These are phyloP conservation scores for Aspergillus sp. DNA, from an alignment of 2,329 filamentous ascomycete genomes.

Conservation along the genomic window DNA sequence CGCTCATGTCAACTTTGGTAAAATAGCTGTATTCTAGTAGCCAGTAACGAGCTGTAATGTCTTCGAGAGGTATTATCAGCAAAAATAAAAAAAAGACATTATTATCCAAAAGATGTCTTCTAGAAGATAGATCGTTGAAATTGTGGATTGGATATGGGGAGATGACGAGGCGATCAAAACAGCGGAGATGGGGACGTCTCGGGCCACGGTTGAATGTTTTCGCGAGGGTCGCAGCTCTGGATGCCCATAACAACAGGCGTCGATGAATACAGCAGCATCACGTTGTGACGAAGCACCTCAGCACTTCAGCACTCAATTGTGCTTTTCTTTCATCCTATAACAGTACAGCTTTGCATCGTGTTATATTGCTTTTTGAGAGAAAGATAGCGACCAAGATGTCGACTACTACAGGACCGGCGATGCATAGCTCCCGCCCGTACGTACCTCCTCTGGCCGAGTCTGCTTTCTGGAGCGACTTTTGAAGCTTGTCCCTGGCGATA, in stretches of 20 bases:
- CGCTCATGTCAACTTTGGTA: too few relatives aligned
- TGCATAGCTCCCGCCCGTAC: slow-evolving; percentile 70
- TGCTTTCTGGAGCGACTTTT: not conserved
- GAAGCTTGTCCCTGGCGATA: not conserved
- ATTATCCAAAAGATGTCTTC: too few relatives aligned
- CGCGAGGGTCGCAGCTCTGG: slow-evolving; percentile 10
- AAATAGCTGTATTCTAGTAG: too few relatives aligned
- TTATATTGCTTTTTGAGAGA: not conserved
- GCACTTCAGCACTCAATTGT: slow-evolving; percentile 1
- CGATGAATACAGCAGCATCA: not conserved
- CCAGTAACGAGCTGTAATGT: too few relatives aligned
- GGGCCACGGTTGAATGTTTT: slow-evolving; percentile 26
- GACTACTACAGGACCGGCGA: slow-evolving; percentile 69
- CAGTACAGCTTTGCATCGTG: not conserved
- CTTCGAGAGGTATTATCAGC: too few relatives aligned
- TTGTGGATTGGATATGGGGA: too few relatives aligned
- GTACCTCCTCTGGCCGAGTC: slow-evolving; percentile 15
- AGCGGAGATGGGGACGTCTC: not conserved
- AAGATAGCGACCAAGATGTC: slow-evolving; percentile 58
- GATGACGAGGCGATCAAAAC: too few relatives aligned
- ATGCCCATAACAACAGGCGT: slow-evolving; percentile 1
- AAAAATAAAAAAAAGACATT: too few relatives aligned
- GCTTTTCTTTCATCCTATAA: not conserved
- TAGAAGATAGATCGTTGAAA: too few relatives aligned
- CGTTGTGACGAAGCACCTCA: slow-evolving; percentile 2